Evolutionary conservation across 129 eudicot species (phyloP).

Genomic region (Flaveria robusta): DNA sequence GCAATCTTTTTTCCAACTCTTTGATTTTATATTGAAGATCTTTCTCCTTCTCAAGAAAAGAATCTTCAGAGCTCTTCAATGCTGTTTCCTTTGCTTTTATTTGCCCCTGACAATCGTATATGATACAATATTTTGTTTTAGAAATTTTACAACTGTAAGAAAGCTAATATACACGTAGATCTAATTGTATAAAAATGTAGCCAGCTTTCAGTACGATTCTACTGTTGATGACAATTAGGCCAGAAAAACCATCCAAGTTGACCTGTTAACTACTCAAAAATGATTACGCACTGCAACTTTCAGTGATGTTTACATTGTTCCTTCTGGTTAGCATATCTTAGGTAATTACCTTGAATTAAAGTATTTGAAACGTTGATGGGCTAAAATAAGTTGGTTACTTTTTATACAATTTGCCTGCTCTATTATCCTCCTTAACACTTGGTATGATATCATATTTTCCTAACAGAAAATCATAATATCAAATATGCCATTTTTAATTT

Average conservation of each 20-base stretch:
- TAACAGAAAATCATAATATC: background rate
- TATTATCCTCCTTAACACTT: background rate
- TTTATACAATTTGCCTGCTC: background rate
- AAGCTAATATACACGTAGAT: background rate
- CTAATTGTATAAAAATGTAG: background rate
- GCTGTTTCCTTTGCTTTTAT: constrained; percentile 61
- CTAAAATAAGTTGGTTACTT: background rate
- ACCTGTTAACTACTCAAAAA: background rate
- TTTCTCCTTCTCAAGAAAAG: constrained; percentile 70
- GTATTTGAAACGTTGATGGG: background rate
- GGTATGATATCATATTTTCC: background rate
- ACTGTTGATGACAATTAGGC: background rate
- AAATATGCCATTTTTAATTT: background rate
- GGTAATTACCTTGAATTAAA: background rate
- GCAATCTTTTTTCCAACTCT: constrained; percentile 54
- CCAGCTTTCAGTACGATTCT: background rate
- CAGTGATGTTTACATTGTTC: background rate
- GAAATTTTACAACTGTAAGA: background rate
- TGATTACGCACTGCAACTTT: background rate
- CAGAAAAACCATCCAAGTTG: background rate
- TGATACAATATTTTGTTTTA: background rate
- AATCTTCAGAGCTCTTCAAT: constrained; percentile 50
- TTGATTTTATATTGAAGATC: constrained; percentile 59
- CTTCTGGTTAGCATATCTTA: background rate
- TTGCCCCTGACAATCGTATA: constrained; percentile 47